Conservation (phyloP, 768 basidiomycete genomes). For the Collybiopsis luxurians region DNA sequence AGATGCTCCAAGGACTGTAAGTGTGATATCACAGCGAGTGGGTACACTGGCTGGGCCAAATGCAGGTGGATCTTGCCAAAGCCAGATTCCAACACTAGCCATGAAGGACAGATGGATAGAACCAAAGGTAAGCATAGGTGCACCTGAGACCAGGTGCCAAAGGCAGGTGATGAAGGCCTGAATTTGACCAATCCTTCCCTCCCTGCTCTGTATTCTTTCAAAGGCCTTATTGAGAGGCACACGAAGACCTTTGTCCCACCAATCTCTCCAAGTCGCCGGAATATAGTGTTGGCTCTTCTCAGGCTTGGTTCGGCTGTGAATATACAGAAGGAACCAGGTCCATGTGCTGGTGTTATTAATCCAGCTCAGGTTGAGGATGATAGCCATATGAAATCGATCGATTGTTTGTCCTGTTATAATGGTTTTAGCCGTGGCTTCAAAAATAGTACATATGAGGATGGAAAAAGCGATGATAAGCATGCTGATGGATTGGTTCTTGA, state of each 20-base stretch:
- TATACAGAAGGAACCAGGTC: too few relatives aligned
- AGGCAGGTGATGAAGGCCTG: background rate
- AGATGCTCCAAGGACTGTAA: background rate
- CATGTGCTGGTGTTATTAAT: too few relatives aligned
- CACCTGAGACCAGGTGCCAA: background rate
- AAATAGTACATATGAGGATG: too few relatives aligned
- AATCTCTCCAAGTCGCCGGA: too few relatives aligned
- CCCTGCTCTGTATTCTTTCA: background rate
- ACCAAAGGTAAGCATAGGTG: conserved; percentile 12
- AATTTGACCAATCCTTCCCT: background rate
- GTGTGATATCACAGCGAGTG: background rate
- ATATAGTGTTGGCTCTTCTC: too few relatives aligned
- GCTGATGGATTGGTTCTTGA: too few relatives aligned
- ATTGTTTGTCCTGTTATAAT: too few relatives aligned
- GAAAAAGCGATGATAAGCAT: too few relatives aligned
- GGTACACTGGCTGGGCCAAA: conserved; percentile 9
- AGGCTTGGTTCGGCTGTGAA: too few relatives aligned
- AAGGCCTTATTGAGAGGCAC: background rate
- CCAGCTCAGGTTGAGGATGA: too few relatives aligned
- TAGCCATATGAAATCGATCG: too few relatives aligned
- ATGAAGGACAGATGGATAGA: conserved; percentile 18
- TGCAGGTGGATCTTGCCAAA: conserved; percentile 12
- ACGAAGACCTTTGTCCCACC: background rate
- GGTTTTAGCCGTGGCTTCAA: too few relatives aligned
- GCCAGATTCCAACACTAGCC: conserved; percentile 18